Base-by-base conservation (phyloP, 2,329 filamentous ascomycete species). In the Chrysosporium queenslandicum region DNA sequence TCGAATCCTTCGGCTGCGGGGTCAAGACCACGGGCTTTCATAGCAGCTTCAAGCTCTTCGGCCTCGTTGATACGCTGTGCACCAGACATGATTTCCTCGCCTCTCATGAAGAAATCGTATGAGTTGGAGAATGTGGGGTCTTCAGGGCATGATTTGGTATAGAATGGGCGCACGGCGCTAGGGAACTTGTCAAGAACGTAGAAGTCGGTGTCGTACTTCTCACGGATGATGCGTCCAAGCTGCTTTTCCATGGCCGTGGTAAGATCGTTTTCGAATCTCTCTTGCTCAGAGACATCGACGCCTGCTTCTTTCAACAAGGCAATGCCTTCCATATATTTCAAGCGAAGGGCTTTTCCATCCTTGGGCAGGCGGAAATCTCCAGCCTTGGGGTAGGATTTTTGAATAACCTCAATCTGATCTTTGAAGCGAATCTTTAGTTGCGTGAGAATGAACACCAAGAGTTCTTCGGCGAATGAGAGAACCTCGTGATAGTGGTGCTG, bases 151-250 rank as follows among this genome's bases (percentile, higher is more conserved):
- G 86, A 82, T 74, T 91, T 87, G 56, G 91, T 89, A 71, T 96
- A 97, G 71, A 95, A 95, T 4, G 91, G 91, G 27, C 92, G 81
- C 18, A 92, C 87, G 34, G 77, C 76, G 68, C 92, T 82, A 41
- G 92, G 92, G 77, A 95, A 98, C 72, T 97, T 92, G 76, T 97
- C 91, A 57, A 98, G 79, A 20, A 94, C 84, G 74, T 95, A 97
- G 74, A 97, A 97, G 73, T 98, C 92, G 55, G 89, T 92, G 66
- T 85, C 80, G 77, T 85, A 95, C 73, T 95, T 96, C 62, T 87
- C 78, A 53, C 87, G 84, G 59, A 97, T 81, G 45, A 97, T 77
- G 23, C 82, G 83, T 53, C 92, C 92, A 7, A 97, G 82, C n/a
- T 85, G 86, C 73, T 69, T 75, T 63, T 76, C 73, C 68, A 74